These are phyloP conservation scores for Cystobasidiaceae sp. DNA, from an alignment of 1,284 basidiomycete genomes.

Conservation along the genomic window DNA sequence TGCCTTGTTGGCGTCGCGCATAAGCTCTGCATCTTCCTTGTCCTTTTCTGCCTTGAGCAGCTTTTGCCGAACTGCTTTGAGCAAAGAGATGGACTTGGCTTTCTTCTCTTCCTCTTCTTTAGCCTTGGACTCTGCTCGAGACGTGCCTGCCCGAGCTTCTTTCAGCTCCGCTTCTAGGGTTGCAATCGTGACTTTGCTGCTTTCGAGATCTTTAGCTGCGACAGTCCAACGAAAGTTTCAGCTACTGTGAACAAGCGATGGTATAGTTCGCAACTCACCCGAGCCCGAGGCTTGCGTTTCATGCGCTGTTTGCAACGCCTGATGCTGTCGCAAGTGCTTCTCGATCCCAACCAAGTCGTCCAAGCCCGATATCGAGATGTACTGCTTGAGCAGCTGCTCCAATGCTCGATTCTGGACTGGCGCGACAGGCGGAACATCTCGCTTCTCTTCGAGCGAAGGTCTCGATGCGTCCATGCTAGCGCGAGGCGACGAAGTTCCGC, in stretches of 20 bases:
- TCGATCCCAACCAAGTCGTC: background rate
- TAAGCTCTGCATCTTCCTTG: constrained; percentile 58
- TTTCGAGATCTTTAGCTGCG: background rate
- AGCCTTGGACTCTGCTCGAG: constrained; percentile 45
- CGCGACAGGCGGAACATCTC: too few relatives aligned
- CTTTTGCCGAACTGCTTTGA: constrained; percentile 88
- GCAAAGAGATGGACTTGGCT: constrained; percentile 77
- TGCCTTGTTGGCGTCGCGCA: constrained; percentile 44
- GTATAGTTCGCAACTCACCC: too few relatives aligned
- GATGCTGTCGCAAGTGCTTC: background rate
- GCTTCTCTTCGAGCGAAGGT: too few relatives aligned
- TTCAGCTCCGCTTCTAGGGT: constrained; percentile 12
- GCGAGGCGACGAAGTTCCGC: too few relatives aligned
- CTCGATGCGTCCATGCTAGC: too few relatives aligned
- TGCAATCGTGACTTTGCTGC: background rate
- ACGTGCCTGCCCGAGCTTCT: constrained; percentile 3
- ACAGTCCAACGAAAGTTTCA: background rate
- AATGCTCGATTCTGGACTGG: background rate
- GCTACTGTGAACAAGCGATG: too few relatives aligned
- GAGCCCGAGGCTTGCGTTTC: too few relatives aligned
- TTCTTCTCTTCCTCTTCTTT: constrained; percentile 95
- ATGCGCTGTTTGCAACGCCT: too few relatives aligned
- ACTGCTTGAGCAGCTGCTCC: background rate
- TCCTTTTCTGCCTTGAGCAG: constrained; percentile 88
- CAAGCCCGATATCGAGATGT: background rate